Evolutionary conservation across 345 rosid species (phyloP).

Genomic region (Eucalyptus cloeziana): DNA sequence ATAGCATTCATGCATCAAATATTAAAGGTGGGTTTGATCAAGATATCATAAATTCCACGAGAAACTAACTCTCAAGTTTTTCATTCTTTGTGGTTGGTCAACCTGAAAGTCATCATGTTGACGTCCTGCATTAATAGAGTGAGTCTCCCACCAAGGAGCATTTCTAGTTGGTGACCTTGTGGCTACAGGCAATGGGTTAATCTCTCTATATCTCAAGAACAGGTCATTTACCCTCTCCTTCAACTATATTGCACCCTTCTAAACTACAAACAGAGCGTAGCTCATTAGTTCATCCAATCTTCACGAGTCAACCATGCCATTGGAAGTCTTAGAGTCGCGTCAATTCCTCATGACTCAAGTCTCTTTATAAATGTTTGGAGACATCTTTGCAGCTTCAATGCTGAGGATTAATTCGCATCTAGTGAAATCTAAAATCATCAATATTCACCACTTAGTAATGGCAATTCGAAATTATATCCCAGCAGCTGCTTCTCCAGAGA

Average conservation of each 20-base stretch:
- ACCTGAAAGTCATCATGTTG: neutral
- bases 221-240: neutral
- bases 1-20: neutral
- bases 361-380: neutral
- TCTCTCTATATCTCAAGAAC: rapidly evolving
- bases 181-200: neutral
- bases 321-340: neutral
- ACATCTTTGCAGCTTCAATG: neutral
- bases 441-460: neutral
- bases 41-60: neutral
- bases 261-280: neutral
- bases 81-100: neutral
- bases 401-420: neutral
- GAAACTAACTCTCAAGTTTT: neutral
- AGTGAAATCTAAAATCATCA: neutral
- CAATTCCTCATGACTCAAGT: neutral
- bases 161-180: neutral
- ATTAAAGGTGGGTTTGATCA: neutral
- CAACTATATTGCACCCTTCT: neutral
- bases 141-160: neutral
- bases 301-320: neutral
- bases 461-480: neutral
- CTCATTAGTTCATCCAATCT: neutral
- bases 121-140: neutral
- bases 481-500: no score